Evolutionary conservation across 768 basidiomycete genomes (phyloP), one percentile per base, ranked within the genome.

Genomic region (Cytidiella melzeri): DNA sequence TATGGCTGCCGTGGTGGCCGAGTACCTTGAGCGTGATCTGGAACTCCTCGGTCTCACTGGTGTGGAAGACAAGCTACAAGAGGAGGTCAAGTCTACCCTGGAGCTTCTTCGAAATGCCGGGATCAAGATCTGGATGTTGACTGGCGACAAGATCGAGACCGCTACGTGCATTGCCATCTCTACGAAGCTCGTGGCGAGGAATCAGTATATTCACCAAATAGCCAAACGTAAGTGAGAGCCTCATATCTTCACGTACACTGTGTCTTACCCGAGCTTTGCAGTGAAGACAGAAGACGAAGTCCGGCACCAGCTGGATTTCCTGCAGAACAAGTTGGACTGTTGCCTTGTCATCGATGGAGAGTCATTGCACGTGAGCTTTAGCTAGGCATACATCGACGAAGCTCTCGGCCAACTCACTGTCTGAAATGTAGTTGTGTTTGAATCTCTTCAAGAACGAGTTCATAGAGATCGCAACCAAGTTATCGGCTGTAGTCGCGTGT

Each of bases 101-200:
- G 96, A 98, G 68, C 62, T 98, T 45, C 66, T 99, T 55, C 73
- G 94, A 56, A 98, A 98, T 64, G 96, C 95, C 0, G 95, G 95
- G 3, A 83, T 99, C 68, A 96, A 90, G 76, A 98, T 99, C 51
- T 99, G 96, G 96, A 98, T 98, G 96, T 73, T 98, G 59, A 99
- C 96, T 0, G 95, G 96, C 1, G 96, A 99, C 68, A 99, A 98
- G 72, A 92, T 98, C 43, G 96, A 99, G 73, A 99, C 96, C 3
- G 96, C 96, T 4, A 85, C 94, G 30, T 95, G 93, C 67, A 99
- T 99, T 61, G 94, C 95, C 4, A 92, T 98, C 55, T 96, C 93
- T 30, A 96, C 91, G 5, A 98, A 98, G 64, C 72, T 98, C 44
- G 96, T 98, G 6, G 86, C 91, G 20, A 77, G 96, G 58, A 92